Evolutionary conservation across 148 eudicot genomes (phyloP).

Genomic region (Camellia sinensis): DNA sequence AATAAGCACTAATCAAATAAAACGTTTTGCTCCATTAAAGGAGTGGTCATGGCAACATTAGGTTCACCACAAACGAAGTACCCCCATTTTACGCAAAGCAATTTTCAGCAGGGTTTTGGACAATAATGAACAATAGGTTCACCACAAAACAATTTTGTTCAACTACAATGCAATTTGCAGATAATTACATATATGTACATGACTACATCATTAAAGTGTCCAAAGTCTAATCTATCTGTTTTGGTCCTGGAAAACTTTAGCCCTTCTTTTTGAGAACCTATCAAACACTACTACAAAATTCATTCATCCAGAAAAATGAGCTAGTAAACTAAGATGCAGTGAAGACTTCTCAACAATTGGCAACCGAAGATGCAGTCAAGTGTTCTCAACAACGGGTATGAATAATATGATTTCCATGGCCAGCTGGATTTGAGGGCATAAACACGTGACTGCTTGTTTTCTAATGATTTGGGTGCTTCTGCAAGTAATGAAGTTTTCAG

Average conservation of each 20-base stretch:
- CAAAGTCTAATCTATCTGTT: not conserved
- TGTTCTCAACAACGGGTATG: not conserved
- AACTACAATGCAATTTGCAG: not conserved
- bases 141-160: not conserved
- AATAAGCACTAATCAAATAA: not conserved
- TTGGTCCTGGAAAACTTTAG: not conserved
- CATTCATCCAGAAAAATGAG: not conserved
- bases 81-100: not conserved
- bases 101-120: not conserved
- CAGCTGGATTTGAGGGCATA: not conserved
- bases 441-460: not conserved
- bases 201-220: not conserved
- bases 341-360: not conserved
- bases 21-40: not conserved
- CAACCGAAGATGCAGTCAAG: constrained; percentile 4
- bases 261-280: not conserved
- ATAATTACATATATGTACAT: not conserved
- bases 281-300: not conserved
- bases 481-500: not conserved
- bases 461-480: not conserved
- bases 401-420: not conserved
- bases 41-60: not conserved
- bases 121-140: not conserved
- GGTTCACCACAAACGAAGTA: not conserved
- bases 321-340: not conserved